Percentiles rank a stretch among this genome's conserved stretches.
These are phyloP conservation scores for Lentinula sp. DNA, from an alignment of 768 basidiomycete genomes.

Conservation along the genomic window DNA sequence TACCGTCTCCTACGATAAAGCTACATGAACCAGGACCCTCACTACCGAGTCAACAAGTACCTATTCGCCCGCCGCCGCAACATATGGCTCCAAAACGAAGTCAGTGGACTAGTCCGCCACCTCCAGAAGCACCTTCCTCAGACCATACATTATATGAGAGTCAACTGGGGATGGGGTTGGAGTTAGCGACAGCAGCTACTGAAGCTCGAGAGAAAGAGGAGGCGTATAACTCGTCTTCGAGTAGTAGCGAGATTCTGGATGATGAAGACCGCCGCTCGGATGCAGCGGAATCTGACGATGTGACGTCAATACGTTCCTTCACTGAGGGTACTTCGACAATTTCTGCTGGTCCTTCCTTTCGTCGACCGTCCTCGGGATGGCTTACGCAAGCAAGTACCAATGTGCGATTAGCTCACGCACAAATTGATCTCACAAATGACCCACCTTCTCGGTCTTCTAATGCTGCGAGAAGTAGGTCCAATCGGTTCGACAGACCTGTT, in stretches of 20 bases:
- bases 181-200: slow-evolving; percentile 61
- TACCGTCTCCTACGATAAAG: slow-evolving; percentile 44
- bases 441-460: slow-evolving; percentile 5
- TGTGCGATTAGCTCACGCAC: slow-evolving; percentile 17
- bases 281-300: slow-evolving; percentile 59
- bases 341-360: slow-evolving; percentile 13
- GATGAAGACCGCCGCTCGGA: slow-evolving; percentile 63
- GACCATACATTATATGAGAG: slow-evolving; percentile 65
- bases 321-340: slow-evolving; percentile 39
- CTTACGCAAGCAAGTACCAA: slow-evolving; percentile 26
- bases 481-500: background rate
- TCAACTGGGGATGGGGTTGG: slow-evolving; percentile 58
- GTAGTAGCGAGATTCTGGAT: slow-evolving; percentile 57
- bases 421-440: slow-evolving; percentile 10
- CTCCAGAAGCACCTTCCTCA: slow-evolving; percentile 63
- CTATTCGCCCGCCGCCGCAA: slow-evolving; percentile 48
- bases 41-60: slow-evolving; percentile 21
- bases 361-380: slow-evolving; percentile 41
- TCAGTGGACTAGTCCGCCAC: slow-evolving; percentile 85
- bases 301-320: slow-evolving; percentile 61
- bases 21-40: slow-evolving; percentile 38
- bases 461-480: background rate
- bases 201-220: slow-evolving; percentile 50
- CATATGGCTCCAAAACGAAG: slow-evolving; percentile 79
- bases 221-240: slow-evolving; percentile 46